Evolutionary conservation across 1,139 yeast genomes (phyloP).

Genomic region (Saccharomycopsis crataegensis): DNA sequence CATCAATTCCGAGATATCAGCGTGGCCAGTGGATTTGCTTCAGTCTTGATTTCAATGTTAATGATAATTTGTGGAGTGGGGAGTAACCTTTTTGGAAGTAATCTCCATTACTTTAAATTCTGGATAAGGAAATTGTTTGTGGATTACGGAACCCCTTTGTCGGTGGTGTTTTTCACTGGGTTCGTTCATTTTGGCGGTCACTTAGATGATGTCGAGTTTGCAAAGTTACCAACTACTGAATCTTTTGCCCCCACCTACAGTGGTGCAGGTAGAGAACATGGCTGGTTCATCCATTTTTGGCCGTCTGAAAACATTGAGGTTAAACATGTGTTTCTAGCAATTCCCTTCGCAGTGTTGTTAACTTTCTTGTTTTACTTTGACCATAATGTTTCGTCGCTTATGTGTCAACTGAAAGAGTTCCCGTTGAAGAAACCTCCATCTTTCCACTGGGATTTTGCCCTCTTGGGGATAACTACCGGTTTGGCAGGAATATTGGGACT

Average conservation of each 20-base stretch:
- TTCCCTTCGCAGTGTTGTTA: constrained; percentile 84
- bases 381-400: constrained; percentile 87
- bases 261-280: constrained; percentile 28
- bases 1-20: constrained; percentile 49
- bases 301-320: constrained; percentile 44
- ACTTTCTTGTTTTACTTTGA: constrained; percentile 87
- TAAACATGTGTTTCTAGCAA: constrained; percentile 74
- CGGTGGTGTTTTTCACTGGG: constrained; percentile 86
- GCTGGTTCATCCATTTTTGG: constrained; percentile 78
- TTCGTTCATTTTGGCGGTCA: constrained; percentile 57
- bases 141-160: constrained; percentile 80
- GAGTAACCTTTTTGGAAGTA: constrained; percentile 50
- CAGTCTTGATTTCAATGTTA: constrained; percentile 62
- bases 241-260: constrained; percentile 65
- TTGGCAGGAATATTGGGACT: constrained; percentile 79
- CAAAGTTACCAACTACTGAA: constrained; percentile 58
- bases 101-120: constrained; percentile 54
- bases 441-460: constrained; percentile 87
- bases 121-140: constrained; percentile 59
- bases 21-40: constrained; percentile 51
- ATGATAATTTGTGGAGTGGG: constrained; percentile 73
- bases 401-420: constrained; percentile 79
- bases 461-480: constrained; percentile 82
- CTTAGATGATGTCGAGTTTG: constrained; percentile 53
- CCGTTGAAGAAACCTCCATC: constrained; percentile 81